Base-by-base conservation (phyloP, 2,329 filamentous ascomycete species). In the Aspergillus costaricaensis region DNA sequence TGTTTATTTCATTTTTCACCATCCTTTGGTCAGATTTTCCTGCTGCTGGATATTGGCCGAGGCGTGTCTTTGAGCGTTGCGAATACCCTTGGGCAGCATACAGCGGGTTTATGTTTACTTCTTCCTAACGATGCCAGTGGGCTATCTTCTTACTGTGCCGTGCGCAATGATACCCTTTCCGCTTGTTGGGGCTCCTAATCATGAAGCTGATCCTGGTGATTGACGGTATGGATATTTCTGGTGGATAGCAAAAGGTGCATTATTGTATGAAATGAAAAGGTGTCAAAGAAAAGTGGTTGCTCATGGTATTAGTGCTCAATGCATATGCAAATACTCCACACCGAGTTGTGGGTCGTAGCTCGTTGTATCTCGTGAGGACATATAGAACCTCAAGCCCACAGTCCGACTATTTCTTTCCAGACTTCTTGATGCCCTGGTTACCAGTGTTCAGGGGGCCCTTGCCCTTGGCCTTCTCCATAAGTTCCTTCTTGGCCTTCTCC, bases 371-470 rank as follows among this genome's bases (percentile, higher is more conserved):
- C 66, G 61, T 69, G 44, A 64, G 52, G 39, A 57, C 30, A 41
- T 55, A 39, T 55, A n/a, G 12, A 14, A 36, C 32, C 32, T 19
- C 9, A 21, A n/a, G 30, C 53, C 39, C 19, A 15, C 8, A 17
- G 25, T 4, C 17, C 12, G 32, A 70, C 80, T 85, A 96, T 88
- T 97, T 96, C 90, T 97, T 96, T 79, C 92, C 93, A 64, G 91
- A 95, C 87, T 96, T 97, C 88, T 97, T 97, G 83, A 98, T 96
- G 64, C 92, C 92, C 80, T 96, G 91, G 52, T 84, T 79, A 36
- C 92, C 92, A 32, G 87, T 89, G 81, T 92, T 93, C 75, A 97
- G 76, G 39, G 94, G 93, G 3, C 94, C 94, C 82, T 96, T 96
- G 78, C 91, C 91, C 72, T 90, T 89, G 49, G 91, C 89, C 81